Base-by-base conservation (phyloP, 1,139 yeast species). In the Ogataea hybrid region DNA sequence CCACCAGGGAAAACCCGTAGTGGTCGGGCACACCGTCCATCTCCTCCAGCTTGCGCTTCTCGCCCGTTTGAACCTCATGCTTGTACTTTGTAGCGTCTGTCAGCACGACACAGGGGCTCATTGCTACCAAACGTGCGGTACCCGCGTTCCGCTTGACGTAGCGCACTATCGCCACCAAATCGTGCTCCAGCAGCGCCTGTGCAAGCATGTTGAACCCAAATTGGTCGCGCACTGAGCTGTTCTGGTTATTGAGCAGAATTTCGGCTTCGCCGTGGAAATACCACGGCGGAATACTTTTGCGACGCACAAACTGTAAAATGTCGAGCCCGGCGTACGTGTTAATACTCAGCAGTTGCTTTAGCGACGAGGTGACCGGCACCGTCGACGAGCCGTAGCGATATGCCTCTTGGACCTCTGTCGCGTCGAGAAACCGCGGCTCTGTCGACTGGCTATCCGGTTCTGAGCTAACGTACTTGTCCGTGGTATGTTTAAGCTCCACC, bases 341-440 rank as follows among this genome's bases (percentile, higher is more conserved):
- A 22, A 79, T 69, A n/a, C 60, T 62, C 14, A 78, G 59, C 2
- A 68, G 63, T 16, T 68, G 66, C 20, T 70, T 68, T 25, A 82
- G 63, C 2, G 71, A 70, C 0, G 68, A 62, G 10, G 77, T 69
- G 10, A 78, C 51, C 2, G 77, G 73, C 3, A 78, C 70, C n/a
- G 75, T 64, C 22, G 77, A 75, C n/a, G 78, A 68, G 6, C 95
- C 92, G 55, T 81, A 87, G 49, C 77, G 72, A 59, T 78, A 87
- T 0, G 87, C 95, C 23, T 68, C 69, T 5, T 57, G 58, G 42
- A 63, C 56, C n/a, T 63, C 63, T 7, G 52, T 20, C 12, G 42
- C 41, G 4, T 44, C 38, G 10, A 59, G 40, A 15, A 14, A 7
- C 4, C 59, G 30, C 16, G 38, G 33, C 11, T 44, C 46, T 4